phyloP scores from a whole-genome alignment of 768 basidiomycete genomes.

The Lactarius tabidus region DNA sequence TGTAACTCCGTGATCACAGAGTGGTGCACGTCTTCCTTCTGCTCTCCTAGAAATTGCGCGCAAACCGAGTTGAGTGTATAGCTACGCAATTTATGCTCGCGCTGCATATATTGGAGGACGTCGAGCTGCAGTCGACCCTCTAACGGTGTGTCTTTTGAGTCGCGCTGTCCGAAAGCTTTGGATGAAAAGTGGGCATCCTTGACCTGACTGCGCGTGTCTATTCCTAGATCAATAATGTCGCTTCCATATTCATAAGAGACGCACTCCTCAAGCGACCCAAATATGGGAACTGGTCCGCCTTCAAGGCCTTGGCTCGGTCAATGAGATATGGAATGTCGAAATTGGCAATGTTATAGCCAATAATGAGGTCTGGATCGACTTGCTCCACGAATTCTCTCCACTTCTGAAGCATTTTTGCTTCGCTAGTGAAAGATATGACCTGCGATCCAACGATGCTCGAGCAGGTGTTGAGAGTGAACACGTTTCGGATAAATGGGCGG shows the following conservation, averaged over 20 bases:
- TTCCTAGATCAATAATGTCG: neutral
- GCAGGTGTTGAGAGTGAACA: conserved; percentile 94
- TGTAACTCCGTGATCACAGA: conserved; percentile 98
- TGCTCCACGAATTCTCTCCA: conserved; percentile 89
- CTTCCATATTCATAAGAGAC: neutral
- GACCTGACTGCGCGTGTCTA: conserved; percentile 71
- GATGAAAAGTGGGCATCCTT: conserved; percentile 98
- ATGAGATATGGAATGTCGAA: conserved; percentile 98
- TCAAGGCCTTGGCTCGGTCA: conserved; percentile 84
- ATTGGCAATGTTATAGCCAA: conserved; percentile 90
- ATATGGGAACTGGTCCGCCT: conserved; percentile 60
- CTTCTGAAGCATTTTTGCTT: conserved; percentile 64
- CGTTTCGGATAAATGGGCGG: conserved; percentile 92
- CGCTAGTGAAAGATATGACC: conserved; percentile 78
- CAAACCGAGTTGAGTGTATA: conserved; percentile 99
- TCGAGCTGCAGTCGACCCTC: conserved; percentile 95
- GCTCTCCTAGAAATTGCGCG: conserved; percentile 95
- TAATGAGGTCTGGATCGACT: conserved; percentile 93
- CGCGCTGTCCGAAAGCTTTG: conserved; percentile 94
- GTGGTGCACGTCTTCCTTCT: conserved; percentile 98
- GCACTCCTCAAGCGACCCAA: conserved; percentile 48
- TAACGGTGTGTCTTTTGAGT: conserved; percentile 88
- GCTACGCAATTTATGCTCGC: conserved; percentile 94
- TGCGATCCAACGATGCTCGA: conserved; percentile 97
- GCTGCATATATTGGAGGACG: conserved; percentile 95